Base-by-base conservation (phyloP, 192 early-diverging fungal genomes). In the Podila verticillata region DNA sequence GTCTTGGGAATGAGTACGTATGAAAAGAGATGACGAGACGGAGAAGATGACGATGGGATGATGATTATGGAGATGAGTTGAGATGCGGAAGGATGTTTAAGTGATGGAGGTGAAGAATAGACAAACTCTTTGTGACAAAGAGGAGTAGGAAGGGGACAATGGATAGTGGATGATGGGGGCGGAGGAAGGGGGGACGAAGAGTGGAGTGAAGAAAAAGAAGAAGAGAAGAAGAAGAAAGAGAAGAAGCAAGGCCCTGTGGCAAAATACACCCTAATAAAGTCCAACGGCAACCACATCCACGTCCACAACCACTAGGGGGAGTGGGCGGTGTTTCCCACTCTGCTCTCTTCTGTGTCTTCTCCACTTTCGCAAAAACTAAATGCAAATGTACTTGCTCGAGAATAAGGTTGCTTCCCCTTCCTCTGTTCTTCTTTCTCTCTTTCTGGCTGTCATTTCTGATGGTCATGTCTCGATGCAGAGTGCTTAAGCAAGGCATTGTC, bases 141-240 rank as follows among this genome's bases (percentile, higher is more conserved):
- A 30, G 28, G 28, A 19, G 7, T 20, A 62, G 61, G 30, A 15
- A 34, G 35, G 61, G n/a, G 58, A 20, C 19, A 28, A 26, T 19
- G 29, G 35, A 17, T 24, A 10, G 24, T 28, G 48, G 31, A n/a
- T 19, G 19, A 32, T 22, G 30, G 24, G 48, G 51, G 32, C 12
- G 30, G 47, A 61, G 32, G 28, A 9, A 15, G 28, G 28, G 19
- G 17, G 15, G 19, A 39, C 5, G 36, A 56, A 26, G 30, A 65
- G 15, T 15, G 22, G 10, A 49, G 48, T 48, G n/a, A 49, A 65
- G 48, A 65, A 65, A 24, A 65, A 65, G 47, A 65, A 49, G 47
- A 30, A 51, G 22, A 49, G 26, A 49, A 49, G 34, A 48, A 56
- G 29, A 17, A 31, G 48, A 44, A 36, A 63, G 51, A 64, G 26